Conservation (phyloP, 1,284 basidiomycete species). For the Mycena sp. region DNA sequence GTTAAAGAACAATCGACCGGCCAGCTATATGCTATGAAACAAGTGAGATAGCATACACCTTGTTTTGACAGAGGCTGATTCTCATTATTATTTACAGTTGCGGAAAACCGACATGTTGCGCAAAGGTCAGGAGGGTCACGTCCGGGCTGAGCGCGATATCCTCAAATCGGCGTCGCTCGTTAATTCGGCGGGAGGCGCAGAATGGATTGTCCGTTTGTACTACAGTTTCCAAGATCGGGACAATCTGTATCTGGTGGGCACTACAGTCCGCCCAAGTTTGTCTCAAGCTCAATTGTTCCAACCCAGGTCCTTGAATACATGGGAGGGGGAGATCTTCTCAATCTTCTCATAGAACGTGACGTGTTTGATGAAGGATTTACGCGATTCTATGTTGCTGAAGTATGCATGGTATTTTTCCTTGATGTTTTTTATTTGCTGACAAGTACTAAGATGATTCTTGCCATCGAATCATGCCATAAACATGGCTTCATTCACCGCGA, state of each 20-base stretch:
- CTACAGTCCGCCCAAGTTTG: slow-evolving; percentile 57
- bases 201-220: slow-evolving; percentile 94
- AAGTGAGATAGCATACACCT: slow-evolving; percentile 60
- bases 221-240: slow-evolving; percentile 95
- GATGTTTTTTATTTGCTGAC: slow-evolving; percentile 30
- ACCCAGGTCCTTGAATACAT: slow-evolving; percentile 89
- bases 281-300: slow-evolving; percentile 34
- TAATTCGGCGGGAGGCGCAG: slow-evolving; percentile 72
- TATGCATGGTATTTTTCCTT: slow-evolving; percentile 40
- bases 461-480: slow-evolving; percentile 93
- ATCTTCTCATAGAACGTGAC: slow-evolving; percentile 93
- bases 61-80: slow-evolving; percentile 20
- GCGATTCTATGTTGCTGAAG: slow-evolving; percentile 95
- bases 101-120: slow-evolving; percentile 97
- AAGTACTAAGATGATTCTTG: slow-evolving; percentile 87
- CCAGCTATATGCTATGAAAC: slow-evolving; percentile 95
- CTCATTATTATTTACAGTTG: slow-evolving; percentile 59
- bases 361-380: slow-evolving; percentile 95
- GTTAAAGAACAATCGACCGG: slow-evolving; percentile 86
- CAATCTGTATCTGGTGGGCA: slow-evolving; percentile 88
- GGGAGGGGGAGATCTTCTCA: slow-evolving; percentile 96
- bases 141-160: slow-evolving; percentile 90
- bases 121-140: slow-evolving; percentile 98
- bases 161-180: slow-evolving; percentile 84
- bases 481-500: slow-evolving; percentile 98